Percentiles rank a stretch among this genome's conserved stretches.
Conservation (phyloP, 1,284 basidiomycete genomes). For the Schizophyllum commune region DNA sequence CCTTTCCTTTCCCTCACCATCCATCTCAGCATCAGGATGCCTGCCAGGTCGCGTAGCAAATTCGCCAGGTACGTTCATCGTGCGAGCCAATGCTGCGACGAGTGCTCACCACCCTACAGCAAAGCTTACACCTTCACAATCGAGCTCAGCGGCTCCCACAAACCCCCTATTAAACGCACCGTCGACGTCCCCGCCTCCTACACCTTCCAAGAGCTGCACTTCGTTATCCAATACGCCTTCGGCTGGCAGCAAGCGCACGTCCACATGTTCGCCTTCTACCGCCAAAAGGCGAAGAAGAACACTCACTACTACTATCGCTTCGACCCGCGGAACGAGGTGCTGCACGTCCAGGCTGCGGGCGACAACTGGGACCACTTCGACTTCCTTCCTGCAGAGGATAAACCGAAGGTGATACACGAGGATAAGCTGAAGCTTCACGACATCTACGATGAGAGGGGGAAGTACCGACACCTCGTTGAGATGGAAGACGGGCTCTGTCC, state of each 20-base stretch:
- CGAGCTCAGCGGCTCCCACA: neutral
- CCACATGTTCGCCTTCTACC: conserved; percentile 9
- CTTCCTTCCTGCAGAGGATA: neutral
- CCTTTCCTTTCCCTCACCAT: no score
- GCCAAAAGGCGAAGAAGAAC: neutral
- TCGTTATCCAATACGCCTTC: conserved; percentile 10
- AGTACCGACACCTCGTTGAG: neutral
- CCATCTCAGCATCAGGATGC: no score
- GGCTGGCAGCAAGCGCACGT: conserved; percentile 7
- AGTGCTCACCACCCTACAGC: neutral
- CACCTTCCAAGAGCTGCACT: conserved; percentile 11
- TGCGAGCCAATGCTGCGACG: no score
- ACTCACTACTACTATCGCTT: neutral
- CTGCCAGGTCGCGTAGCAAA: no score
- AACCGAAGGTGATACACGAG: neutral
- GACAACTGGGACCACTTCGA: neutral
- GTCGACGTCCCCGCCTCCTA: conserved; percentile 12
- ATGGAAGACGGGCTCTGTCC: neutral
- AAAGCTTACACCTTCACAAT: neutral
- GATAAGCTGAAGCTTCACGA: neutral
- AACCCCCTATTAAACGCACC: conserved; percentile 9
- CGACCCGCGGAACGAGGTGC: neutral
- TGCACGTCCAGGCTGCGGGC: neutral
- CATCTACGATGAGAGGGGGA: neutral
- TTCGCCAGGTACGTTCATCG: no score